Conservation (phyloP, 495 filamentous ascomycete genomes). For the Hypomontagnella monticulosa region DNA sequence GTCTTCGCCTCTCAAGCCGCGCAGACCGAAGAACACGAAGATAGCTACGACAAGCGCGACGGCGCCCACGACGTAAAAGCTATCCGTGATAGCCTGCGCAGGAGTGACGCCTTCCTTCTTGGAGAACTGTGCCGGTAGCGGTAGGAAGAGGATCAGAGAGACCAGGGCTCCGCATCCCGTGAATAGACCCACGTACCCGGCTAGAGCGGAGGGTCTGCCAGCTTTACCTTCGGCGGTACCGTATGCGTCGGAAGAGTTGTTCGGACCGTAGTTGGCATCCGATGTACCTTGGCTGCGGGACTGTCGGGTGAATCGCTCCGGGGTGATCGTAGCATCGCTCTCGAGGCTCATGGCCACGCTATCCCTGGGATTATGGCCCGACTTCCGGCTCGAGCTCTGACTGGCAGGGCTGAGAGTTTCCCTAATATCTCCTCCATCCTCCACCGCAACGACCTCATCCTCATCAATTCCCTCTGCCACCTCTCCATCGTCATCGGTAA, state of each 20-base stretch:
- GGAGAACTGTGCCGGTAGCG: constrained; percentile 80
- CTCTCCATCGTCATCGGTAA: constrained; percentile 66
- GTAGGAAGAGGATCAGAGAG: constrained; percentile 82
- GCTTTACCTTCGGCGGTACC: constrained; percentile 34
- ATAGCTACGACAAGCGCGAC: constrained; percentile 77
- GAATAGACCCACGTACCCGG: constrained; percentile 90
- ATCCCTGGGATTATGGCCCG: constrained; percentile 38
- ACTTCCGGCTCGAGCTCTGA: constrained; percentile 23
- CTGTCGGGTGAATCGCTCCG: constrained; percentile 56
- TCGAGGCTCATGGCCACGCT: constrained; percentile 64
- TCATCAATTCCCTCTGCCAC: constrained; percentile 12
- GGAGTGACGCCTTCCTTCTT: constrained; percentile 71
- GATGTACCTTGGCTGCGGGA: constrained; percentile 20
- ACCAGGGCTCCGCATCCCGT: constrained; percentile 92
- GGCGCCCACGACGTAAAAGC: constrained; percentile 83
- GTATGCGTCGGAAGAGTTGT: constrained; percentile 25
- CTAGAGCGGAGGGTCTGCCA: constrained; percentile 67
- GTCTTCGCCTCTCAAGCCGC: constrained; percentile 79
- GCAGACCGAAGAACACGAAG: constrained; percentile 82
- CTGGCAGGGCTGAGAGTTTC: constrained; percentile 18
- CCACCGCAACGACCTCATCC: constrained; percentile 26
- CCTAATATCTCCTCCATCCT: constrained; percentile 3
- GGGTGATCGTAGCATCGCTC: constrained; percentile 72
- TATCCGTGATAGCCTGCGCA: constrained; percentile 73
- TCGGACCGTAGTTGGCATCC: constrained; percentile 16